phyloP scores from a whole-genome alignment of 2,329 filamentous ascomycete genomes.

The Pseudocercospora fijiensis region DNA sequence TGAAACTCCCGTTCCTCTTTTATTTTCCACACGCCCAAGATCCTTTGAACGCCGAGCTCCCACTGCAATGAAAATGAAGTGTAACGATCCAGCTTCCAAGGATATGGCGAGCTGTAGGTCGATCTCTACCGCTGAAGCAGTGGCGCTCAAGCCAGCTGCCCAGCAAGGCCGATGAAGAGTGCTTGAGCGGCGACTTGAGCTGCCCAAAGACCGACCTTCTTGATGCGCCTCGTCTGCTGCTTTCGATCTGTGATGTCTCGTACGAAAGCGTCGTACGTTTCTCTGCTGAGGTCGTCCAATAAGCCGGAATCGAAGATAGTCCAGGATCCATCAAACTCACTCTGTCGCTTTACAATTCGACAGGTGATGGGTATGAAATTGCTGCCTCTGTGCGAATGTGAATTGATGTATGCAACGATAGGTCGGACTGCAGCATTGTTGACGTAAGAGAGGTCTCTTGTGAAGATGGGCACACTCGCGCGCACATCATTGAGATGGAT shows the following conservation, averaged over 20 bases:
- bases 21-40: conserved; percentile 5
- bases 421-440: conserved; percentile 93
- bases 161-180: conserved; percentile 90
- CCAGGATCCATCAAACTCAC: conserved; percentile 95
- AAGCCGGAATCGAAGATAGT: conserved; percentile 89
- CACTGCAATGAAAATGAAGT: neutral
- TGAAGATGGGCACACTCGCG: conserved; percentile 89
- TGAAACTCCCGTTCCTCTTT: neutral
- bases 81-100: neutral
- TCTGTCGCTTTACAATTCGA: conserved; percentile 82
- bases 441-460: conserved; percentile 85
- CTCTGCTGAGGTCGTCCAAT: conserved; percentile 88
- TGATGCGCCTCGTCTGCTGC: conserved; percentile 79
- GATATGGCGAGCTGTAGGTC: neutral
- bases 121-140: neutral
- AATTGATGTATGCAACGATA: conserved; percentile 98
- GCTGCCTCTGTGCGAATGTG: conserved; percentile 58
- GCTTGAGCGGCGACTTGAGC: conserved; percentile 89
- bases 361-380: conserved; percentile 96
- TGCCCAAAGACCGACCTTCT: conserved; percentile 96
- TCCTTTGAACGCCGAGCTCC: conserved; percentile 16
- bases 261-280: conserved; percentile 93
- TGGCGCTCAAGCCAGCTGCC: conserved; percentile 60
- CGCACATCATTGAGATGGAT: conserved; percentile 93
- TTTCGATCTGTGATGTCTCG: conserved; percentile 88